phyloP scores from a whole-genome alignment of 1,284 basidiomycete species.

The Pseudozyma pruni region DNA sequence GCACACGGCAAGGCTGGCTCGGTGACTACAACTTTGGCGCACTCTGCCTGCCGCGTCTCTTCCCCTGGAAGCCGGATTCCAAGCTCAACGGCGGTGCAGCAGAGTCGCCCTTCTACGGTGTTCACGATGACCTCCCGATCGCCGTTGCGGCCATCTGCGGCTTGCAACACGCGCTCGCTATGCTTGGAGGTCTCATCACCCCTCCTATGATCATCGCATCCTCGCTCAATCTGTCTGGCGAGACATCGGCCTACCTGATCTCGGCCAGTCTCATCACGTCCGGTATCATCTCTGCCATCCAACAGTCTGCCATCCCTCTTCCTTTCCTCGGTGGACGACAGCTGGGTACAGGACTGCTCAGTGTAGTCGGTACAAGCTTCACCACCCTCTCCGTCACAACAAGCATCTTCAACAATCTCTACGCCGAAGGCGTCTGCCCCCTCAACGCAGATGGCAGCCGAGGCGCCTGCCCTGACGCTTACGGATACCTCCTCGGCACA shows the following conservation, averaged over 20 bases:
- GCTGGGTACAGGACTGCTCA: conserved; percentile 80
- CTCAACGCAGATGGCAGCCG: conserved; percentile 75
- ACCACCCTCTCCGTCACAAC: conserved; percentile 80
- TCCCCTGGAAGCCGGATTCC: conserved; percentile 48
- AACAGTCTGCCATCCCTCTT: conserved; percentile 77
- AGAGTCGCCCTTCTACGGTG: conserved; percentile 56
- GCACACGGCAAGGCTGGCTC: conserved; percentile 50
- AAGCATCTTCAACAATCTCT: conserved; percentile 76
- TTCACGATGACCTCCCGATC: conserved; percentile 57
- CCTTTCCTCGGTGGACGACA: conserved; percentile 73
- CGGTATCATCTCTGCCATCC: conserved; percentile 79
- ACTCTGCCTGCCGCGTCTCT: conserved; percentile 51
- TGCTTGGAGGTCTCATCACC: conserved; percentile 80
- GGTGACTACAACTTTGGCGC: conserved; percentile 53
- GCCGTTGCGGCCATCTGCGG: conserved; percentile 52
- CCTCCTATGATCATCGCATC: conserved; percentile 77
- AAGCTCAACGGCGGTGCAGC: conserved; percentile 18
- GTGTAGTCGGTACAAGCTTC: conserved; percentile 87
- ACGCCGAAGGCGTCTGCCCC: conserved; percentile 81
- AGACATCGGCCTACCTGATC: conserved; percentile 80
- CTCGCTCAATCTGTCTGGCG: conserved; percentile 60
- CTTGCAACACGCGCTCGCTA: conserved; percentile 81
- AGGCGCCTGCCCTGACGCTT: conserved; percentile 72
- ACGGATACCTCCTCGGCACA: conserved; percentile 74
- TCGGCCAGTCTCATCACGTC: conserved; percentile 78